Evolutionary conservation across 768 basidiomycete species (phyloP).

Genomic region (Tricholoma flavovirens): DNA sequence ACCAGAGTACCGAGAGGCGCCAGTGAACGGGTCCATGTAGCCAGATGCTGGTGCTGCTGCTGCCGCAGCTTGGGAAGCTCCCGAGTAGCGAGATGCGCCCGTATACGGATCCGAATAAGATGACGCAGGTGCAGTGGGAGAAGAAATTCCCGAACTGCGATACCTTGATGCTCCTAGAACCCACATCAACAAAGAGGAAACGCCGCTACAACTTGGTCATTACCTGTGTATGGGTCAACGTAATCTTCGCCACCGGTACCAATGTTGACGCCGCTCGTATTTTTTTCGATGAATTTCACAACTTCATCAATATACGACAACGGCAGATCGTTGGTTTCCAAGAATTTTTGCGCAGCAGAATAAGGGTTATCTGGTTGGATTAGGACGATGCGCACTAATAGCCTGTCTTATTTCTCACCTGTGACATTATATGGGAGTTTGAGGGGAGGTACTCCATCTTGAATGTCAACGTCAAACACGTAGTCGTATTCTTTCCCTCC

Average conservation of each 20-base stretch:
- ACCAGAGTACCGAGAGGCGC: constrained; percentile 57
- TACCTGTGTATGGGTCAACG: constrained; percentile 90
- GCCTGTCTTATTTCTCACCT: constrained; percentile 41
- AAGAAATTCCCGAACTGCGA: constrained; percentile 34
- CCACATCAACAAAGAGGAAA: constrained; percentile 6
- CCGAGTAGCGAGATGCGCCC: constrained; percentile 59
- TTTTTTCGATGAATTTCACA: constrained; percentile 90
- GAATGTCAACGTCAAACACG: constrained; percentile 97
- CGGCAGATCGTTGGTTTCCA: constrained; percentile 79
- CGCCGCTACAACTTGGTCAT: constrained; percentile 7
- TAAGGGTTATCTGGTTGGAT: constrained; percentile 76
- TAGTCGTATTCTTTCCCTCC: constrained; percentile 96
- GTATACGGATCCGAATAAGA: constrained; percentile 66
- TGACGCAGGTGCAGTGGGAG: constrained; percentile 26
- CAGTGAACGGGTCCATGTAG: constrained; percentile 63
- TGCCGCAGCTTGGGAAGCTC: constrained; percentile 29
- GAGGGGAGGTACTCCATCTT: constrained; percentile 86
- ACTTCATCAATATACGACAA: constrained; percentile 82
- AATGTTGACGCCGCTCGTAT: constrained; percentile 72
- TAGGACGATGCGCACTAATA: background rate
- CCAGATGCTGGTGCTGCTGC: constrained; percentile 28
- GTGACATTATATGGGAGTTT: constrained; percentile 91
- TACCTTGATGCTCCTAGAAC: constrained; percentile 59
- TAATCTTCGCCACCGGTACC: constrained; percentile 54
- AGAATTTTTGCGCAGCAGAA: constrained; percentile 82